Conservation (phyloP, 331 rosid species). For the Ulmus americana region DNA sequence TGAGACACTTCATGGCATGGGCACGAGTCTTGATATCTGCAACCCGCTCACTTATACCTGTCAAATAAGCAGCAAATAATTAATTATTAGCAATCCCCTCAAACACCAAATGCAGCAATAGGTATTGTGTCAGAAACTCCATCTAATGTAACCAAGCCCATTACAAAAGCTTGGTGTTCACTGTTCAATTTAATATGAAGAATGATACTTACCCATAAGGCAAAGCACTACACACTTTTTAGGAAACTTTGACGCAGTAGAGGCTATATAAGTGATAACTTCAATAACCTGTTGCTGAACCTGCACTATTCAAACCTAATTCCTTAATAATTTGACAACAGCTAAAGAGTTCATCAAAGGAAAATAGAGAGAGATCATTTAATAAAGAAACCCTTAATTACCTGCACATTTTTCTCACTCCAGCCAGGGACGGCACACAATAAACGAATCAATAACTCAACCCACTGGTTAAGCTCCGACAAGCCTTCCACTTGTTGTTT, state of each 20-base stretch:
- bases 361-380: constrained; percentile 6
- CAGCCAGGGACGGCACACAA: constrained; percentile 87
- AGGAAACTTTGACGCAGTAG: constrained; percentile 62
- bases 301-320: constrained; percentile 39
- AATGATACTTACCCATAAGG: constrained; percentile 59
- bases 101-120: constrained; percentile 10
- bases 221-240: constrained; percentile 91
- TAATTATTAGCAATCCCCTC: neutral
- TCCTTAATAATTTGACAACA: constrained; percentile 7
- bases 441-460: constrained; percentile 70
- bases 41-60: constrained; percentile 86
- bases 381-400: constrained; percentile 25
- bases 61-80: constrained; percentile 15
- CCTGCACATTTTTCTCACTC: constrained; percentile 99
- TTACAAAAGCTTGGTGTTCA: neutral
- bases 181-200: constrained; percentile 4
- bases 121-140: neutral
- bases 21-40: constrained; percentile 95
- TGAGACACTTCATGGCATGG: constrained; percentile 89
- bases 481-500: constrained; percentile 78
- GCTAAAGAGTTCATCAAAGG: neutral
- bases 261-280: constrained; percentile 63
- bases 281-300: constrained; percentile 97
- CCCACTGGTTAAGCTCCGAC: constrained; percentile 53
- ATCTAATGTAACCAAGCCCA: neutral